Base-by-base conservation (phyloP, 225 moss, liverwort and hornwort species). In the Physcomitrium patens region DNA sequence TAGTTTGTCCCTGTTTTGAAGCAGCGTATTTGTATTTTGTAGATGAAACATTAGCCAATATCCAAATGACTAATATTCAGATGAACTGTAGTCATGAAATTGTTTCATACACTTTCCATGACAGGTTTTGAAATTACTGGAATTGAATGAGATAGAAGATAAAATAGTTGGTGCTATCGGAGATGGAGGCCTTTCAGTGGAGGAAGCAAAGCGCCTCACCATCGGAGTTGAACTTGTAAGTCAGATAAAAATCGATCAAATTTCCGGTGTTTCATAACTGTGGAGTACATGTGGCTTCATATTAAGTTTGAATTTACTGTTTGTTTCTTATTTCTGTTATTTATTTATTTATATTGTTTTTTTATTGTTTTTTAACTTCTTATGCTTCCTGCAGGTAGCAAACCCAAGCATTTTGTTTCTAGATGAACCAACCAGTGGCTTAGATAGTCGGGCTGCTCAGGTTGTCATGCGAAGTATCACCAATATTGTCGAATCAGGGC, bases 151-250 rank as follows among this genome's bases (percentile, higher is more conserved):
- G 8, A 80, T 91, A 72, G 82, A 78, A 44, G 81, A 85, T 27
- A 96, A 94, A 77, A 64, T 96, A 47, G 94, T 96, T 54, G 94
- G 94, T 43, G 65, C 80, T 9, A 89, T 96, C 64, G 92, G 96
- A 3, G 92, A 92, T 60, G 88, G 83, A 80, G 96, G 94, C 69
- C 84, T 96, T 52, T 90, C 92, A 0, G 87, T 96, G 54, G 94
- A 96, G 81, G 94, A 96, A 83, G 96, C 94, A n/a, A 94, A 96
- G 77, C 92, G 94, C 42, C 92, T 96, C n/a, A 96, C 96, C 26
- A 96, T 96, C 67, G 96, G 94, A 9, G 92, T 96, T 70, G 94
- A 96, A 75, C 92, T 96, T 66, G 96, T 96, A 87, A 76, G 79
- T 37, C 43, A 73, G 1, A n/a, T 20, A 19, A 9, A 0, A 7